Conservation (phyloP, 306 rosid genomes). For the Quercus engelmannii region DNA sequence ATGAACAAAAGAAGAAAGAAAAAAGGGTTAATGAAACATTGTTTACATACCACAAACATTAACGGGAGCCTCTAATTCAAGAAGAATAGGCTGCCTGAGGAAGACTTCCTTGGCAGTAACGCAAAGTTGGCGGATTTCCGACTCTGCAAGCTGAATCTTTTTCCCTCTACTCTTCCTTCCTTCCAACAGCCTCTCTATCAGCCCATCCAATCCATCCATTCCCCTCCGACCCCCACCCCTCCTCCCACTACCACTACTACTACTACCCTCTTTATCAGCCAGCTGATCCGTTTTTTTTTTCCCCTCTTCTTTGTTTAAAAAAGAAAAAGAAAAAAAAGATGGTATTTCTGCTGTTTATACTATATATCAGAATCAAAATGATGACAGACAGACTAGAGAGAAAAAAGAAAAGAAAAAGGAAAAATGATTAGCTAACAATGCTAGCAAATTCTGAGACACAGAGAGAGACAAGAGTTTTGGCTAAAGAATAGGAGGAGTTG, state of each 20-base stretch:
- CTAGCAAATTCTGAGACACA: slow-evolving; percentile 3
- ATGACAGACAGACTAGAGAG: background rate
- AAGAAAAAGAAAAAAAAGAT: no score
- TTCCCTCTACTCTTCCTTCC: slow-evolving; percentile 63
- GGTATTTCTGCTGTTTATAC: background rate
- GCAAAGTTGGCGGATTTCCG: slow-evolving; percentile 85
- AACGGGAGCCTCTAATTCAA: slow-evolving; percentile 86
- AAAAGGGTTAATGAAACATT: no score
- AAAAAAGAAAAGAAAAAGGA: background rate
- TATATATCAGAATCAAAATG: background rate
- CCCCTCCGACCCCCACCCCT: slow-evolving; percentile 15
- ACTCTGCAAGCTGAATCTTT: slow-evolving; percentile 56
- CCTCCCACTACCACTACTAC: background rate
- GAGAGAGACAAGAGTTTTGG: background rate
- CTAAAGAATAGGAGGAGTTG: slow-evolving; percentile 20
- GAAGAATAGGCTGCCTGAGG: slow-evolving; percentile 71
- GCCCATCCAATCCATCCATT: slow-evolving; percentile 84
- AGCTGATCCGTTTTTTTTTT: background rate
- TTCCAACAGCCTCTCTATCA: slow-evolving; percentile 77
- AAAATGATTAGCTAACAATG: background rate
- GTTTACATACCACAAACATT: slow-evolving; percentile 69
- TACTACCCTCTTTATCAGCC: background rate
- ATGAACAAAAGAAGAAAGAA: background rate
- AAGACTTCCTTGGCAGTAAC: slow-evolving; percentile 62
- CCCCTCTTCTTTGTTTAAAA: no score